Conservation (phyloP, 2,329 filamentous ascomycete genomes). For the Xenoacremonium recifei region DNA sequence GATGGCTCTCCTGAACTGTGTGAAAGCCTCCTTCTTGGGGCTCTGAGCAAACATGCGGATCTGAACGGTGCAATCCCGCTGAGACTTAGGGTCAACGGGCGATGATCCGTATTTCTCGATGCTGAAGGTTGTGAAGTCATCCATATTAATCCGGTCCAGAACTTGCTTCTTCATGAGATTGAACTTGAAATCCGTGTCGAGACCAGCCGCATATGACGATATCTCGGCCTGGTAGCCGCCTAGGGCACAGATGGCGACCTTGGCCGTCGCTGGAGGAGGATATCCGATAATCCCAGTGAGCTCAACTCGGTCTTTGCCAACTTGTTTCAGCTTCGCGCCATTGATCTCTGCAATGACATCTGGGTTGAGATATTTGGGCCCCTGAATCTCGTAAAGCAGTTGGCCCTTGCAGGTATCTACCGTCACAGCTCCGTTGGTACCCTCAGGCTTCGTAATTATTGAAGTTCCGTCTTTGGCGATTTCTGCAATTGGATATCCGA, state of each 20-base stretch:
- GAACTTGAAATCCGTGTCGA: slow-evolving; percentile 27
- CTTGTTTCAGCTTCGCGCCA: slow-evolving; percentile 34
- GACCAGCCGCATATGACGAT: slow-evolving; percentile 19
- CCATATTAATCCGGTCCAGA: slow-evolving; percentile 17
- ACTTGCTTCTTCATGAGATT: slow-evolving; percentile 26
- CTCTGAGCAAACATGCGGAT: slow-evolving; percentile 41
- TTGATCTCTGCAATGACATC: slow-evolving; percentile 39
- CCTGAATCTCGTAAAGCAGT: slow-evolving; percentile 43
- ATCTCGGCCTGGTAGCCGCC: slow-evolving; percentile 38
- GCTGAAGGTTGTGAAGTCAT: slow-evolving; percentile 26
- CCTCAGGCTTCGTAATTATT: slow-evolving; percentile 47
- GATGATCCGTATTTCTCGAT: slow-evolving; percentile 29
- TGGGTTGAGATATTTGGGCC: slow-evolving; percentile 39
- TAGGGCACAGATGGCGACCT: slow-evolving; percentile 36
- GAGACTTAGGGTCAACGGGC: slow-evolving; percentile 23
- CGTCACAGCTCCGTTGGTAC: slow-evolving; percentile 40
- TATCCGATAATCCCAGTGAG: slow-evolving; percentile 36
- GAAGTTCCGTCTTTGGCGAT: slow-evolving; percentile 43
- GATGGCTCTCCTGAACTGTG: slow-evolving; percentile 18
- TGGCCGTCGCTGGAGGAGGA: slow-evolving; percentile 38
- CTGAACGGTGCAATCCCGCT: slow-evolving; percentile 39
- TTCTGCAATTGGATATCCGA: slow-evolving; percentile 49
- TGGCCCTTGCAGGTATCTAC: slow-evolving; percentile 31
- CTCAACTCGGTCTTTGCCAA: slow-evolving; percentile 20
- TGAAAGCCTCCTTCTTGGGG: slow-evolving; percentile 16